These are phyloP conservation scores for Hortaea werneckii DNA, from an alignment of 2,329 filamentous ascomycete species.

Conservation along the genomic window DNA sequence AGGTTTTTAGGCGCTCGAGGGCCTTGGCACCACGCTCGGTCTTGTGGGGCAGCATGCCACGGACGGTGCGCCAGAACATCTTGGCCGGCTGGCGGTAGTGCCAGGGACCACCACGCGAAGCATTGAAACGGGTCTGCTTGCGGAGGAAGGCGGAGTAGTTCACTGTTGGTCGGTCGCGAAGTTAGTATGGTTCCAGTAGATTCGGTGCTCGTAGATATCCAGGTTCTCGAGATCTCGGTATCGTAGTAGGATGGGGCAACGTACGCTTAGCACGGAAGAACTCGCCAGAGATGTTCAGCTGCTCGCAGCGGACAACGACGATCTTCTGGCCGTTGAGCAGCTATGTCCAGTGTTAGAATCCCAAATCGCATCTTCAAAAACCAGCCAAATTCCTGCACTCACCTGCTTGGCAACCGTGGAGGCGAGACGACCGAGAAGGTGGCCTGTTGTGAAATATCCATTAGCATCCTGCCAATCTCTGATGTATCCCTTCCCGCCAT, in stretches of 20 bases:
- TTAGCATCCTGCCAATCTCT: neutral
- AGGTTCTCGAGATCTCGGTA: neutral
- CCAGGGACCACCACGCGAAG: constrained; percentile 98
- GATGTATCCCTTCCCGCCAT: neutral
- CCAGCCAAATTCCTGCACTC: too few species aligned
- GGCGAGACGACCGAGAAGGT: constrained; percentile 97
- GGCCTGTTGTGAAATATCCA: constrained; percentile 40
- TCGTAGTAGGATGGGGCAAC: constrained; percentile 37
- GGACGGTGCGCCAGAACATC: constrained; percentile 99
- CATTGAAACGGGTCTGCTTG: constrained; percentile 99
- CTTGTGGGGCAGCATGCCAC: constrained; percentile 99
- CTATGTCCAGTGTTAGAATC: constrained; percentile 15
- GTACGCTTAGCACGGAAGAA: constrained; percentile 99
- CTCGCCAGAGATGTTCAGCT: constrained; percentile 99
- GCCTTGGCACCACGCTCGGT: constrained; percentile 93
- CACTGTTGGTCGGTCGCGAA: constrained; percentile 51
- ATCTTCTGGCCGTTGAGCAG: constrained; percentile 99
- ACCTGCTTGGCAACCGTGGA: constrained; percentile 91
- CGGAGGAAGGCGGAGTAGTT: constrained; percentile 99
- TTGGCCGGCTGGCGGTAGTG: constrained; percentile 98
- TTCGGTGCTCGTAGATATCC: neutral
- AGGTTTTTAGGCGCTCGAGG: constrained; percentile 97
- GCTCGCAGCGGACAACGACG: constrained; percentile 96
- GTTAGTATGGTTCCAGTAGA: neutral
- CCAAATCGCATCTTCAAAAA: too few species aligned